Evolutionary conservation across 495 filamentous ascomycete genomes (phyloP), one percentile per base, ranked within the genome.

Genomic region (Xanthoparmelia taractica): DNA sequence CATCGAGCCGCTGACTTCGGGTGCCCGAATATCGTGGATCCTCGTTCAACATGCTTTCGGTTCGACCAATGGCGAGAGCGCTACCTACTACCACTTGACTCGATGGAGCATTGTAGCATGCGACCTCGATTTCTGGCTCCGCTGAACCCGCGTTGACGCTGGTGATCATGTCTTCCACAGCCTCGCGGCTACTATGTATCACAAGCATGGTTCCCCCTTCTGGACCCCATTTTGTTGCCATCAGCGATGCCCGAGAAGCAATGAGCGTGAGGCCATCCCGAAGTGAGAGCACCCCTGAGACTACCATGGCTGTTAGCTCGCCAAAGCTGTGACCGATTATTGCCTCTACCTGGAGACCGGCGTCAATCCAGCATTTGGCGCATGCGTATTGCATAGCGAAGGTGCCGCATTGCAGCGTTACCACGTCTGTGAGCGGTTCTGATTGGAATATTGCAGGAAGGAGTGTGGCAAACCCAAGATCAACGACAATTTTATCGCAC

Each of bases 321-420:
- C 77, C 79, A 60, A 82, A 78, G 68, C 77, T 80, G 63, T 85
- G 82, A 4, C 82, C 82, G 8, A 83, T 68, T 7, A 83, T 67
- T 2, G 76, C 72, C 11, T 61, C 63, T 2, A 76, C 64, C 23
- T 66, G 37, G 1, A 77, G 18, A 0, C 80, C 80, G 52, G 67
- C 75, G 34, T 79, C 74, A 0, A 82, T 78, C 80, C 80, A 84
- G 8, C 65, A 55, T 34, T 68, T 72, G 1, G 80, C 79, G 52
- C 67, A 75, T 7, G 79, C 68, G 60, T 83, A 82, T 61, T 84
- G 81, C 58, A 79, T 41, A 1, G 80, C 67, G 61, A 84, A 83
- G 0, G 79, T 68, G 4, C 67, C 59, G 7, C 65, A 64, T 25
- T 86, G 82, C 0, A 85, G 63, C 17, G 72, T 60, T 25, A 82